A percentile compares a stretch with the other conserved stretches of the same genome.
Conservation (phyloP, 805 yeast species). For the Yarrowia sp. region DNA sequence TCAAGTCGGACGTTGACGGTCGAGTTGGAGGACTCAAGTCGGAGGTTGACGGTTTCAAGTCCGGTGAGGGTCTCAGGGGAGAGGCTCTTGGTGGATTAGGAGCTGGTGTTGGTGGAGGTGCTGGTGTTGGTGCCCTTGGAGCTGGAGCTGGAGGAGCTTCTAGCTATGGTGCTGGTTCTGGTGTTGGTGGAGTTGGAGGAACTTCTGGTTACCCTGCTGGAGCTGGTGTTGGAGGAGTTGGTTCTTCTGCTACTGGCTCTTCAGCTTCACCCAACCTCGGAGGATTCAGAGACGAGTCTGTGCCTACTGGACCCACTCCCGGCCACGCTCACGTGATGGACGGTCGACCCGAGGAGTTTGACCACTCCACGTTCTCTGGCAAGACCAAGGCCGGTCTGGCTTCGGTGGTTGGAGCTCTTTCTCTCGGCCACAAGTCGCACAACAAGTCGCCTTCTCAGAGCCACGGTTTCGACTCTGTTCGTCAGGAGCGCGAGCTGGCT, state of each 20-base stretch:
- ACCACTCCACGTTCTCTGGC: neutral
- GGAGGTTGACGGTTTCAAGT: neutral
- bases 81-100: neutral
- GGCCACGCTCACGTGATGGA: constrained; percentile 4
- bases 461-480: neutral
- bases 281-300: neutral
- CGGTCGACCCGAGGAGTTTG: constrained; percentile 5
- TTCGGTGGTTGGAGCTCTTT: constrained; percentile 1
- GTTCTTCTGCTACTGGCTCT: neutral
- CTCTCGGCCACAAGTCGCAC: neutral
- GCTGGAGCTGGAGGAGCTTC: neutral
- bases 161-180: neutral
- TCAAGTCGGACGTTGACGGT: neutral
- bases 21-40: neutral
- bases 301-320: neutral
- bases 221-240: neutral
- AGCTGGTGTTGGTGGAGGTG: neutral
- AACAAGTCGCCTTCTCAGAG: neutral
- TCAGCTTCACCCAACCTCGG: neutral
- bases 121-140: neutral
- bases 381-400: constrained; percentile 24
- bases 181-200: neutral
- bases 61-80: neutral
- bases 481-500: neutral
- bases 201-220: neutral